Percentiles rank a stretch among this genome's conserved stretches.
Conservation (phyloP, 768 basidiomycete species). For the Tubosaeta brunneosetosa region DNA sequence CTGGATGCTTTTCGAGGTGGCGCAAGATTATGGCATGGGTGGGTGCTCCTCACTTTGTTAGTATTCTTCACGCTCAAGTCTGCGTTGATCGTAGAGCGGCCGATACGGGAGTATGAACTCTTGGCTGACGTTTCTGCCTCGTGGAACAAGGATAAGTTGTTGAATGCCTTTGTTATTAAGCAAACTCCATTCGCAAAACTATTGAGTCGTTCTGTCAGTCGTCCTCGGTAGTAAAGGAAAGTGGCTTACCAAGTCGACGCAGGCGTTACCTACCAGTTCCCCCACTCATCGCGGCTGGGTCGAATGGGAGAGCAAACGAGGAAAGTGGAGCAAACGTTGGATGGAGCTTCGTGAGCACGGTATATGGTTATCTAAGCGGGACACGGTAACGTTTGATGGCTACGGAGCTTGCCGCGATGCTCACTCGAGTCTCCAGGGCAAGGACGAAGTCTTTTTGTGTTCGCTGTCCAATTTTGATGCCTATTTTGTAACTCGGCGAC, state of each 20-base stretch:
- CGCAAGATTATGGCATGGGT: slow-evolving; percentile 94
- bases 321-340: slow-evolving; percentile 95
- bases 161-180: slow-evolving; percentile 79
- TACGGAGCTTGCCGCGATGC: background rate
- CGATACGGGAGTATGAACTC: slow-evolving; percentile 84
- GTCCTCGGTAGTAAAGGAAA: slow-evolving; percentile 29
- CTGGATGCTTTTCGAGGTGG: slow-evolving; percentile 90
- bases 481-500: slow-evolving; percentile 69
- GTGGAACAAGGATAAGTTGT: slow-evolving; percentile 81
- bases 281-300: slow-evolving; percentile 57
- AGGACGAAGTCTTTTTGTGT: slow-evolving; percentile 79
- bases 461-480: slow-evolving; percentile 87
- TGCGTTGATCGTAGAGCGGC: slow-evolving; percentile 60
- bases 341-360: slow-evolving; percentile 82
- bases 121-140: slow-evolving; percentile 73
- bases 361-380: slow-evolving; percentile 85
- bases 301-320: slow-evolving; percentile 86
- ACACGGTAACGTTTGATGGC: slow-evolving; percentile 53
- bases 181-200: slow-evolving; percentile 59
- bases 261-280: slow-evolving; percentile 46
- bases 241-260: slow-evolving; percentile 37
- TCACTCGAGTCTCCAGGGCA: slow-evolving; percentile 48
- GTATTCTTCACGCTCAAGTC: slow-evolving; percentile 7
- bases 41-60: slow-evolving; percentile 19
- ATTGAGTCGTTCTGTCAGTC: slow-evolving; percentile 56